Percentiles rank a stretch among this genome's conserved stretches.
These are phyloP conservation scores for Bruguiera hainesii DNA, from an alignment of 441 rosid genomes.

Conservation along the genomic window DNA sequence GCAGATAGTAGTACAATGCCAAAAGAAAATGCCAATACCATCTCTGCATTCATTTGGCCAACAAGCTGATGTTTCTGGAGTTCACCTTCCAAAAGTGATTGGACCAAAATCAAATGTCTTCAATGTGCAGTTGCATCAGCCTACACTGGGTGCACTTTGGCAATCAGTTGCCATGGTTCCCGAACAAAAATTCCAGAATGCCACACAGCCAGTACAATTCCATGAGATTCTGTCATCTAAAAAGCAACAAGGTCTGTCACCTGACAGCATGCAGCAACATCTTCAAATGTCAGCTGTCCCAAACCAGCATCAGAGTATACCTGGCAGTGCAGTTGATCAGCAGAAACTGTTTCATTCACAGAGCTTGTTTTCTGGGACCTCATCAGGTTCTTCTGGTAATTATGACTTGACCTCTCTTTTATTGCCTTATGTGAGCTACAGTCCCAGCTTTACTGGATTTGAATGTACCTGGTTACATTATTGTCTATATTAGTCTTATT, in stretches of 20 bases:
- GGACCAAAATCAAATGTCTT: conserved; percentile 1
- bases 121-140: not conserved
- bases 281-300: conserved; percentile 24
- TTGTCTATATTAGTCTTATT: too few species aligned
- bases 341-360: conserved; percentile 25
- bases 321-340: conserved; percentile 10
- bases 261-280: conserved; percentile 16
- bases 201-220: conserved; percentile 14
- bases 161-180: conserved; percentile 6
- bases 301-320: conserved; percentile 11
- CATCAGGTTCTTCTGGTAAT: not conserved
- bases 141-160: not conserved
- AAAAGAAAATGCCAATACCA: not conserved
- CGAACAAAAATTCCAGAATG: not conserved
- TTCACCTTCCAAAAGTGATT: conserved; percentile 5
- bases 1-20: too few species aligned
- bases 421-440: too few species aligned
- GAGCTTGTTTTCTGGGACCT: conserved; percentile 15
- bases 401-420: too few species aligned
- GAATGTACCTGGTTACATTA: too few species aligned
- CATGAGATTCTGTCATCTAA: conserved; percentile 23
- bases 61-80: conserved; percentile 12
- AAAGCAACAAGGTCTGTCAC: conserved; percentile 13
- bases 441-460: too few species aligned
- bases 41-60: conserved; percentile 7